Evolutionary conservation across 2,329 filamentous ascomycete species (phyloP), one percentile per base, ranked within the genome.

Genomic region (Epichloe sylvatica): DNA sequence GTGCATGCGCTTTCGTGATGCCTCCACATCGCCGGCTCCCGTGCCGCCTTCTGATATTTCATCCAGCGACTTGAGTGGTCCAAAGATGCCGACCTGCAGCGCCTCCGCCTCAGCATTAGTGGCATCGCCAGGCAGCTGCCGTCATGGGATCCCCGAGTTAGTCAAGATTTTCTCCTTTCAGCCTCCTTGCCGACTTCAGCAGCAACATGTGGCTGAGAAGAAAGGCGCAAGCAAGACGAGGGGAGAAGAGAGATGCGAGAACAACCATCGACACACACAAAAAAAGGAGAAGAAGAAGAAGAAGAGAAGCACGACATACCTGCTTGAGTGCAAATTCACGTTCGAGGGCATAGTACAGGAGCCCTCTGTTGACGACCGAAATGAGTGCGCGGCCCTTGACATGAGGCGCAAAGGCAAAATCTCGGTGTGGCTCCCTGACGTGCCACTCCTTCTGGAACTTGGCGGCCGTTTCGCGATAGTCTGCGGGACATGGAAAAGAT

Each of bases 401-500:
- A 66, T 82, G 74, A 60, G 73, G 75, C 62, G 80, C 80, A 65
- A 83, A 83, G 53, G 75, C 70, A 54, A 83, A 76, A 53, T 80
- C 70, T 59, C 74, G 73, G 62, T 82, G 77, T 58, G 80, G 80
- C 64, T 77, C 71, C 59, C 73, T 69, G 55, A 80, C 69, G 65
- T 79, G 74, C 80, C 80, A 83, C 68, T 83, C 79, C 63, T 82
- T 81, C 60, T 82, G 78, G 57, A 83, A 77, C 62, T 80, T 81
- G 67, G 77, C 75, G 49, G 80, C 80, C 41, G 80, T 81, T 64
- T 83, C 80, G 66, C 76, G 75, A 69, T 81, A 83, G 70, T 81
- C 80, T 83, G 69, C 48, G 52, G 52, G 43, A 51, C 46, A 51
- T 38, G 33, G 5, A 6, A 17, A 35, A 15, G 33, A 38, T 45